Base-by-base conservation (phyloP, 139 green algal genomes). In the Chlorella ohadii region DNA sequence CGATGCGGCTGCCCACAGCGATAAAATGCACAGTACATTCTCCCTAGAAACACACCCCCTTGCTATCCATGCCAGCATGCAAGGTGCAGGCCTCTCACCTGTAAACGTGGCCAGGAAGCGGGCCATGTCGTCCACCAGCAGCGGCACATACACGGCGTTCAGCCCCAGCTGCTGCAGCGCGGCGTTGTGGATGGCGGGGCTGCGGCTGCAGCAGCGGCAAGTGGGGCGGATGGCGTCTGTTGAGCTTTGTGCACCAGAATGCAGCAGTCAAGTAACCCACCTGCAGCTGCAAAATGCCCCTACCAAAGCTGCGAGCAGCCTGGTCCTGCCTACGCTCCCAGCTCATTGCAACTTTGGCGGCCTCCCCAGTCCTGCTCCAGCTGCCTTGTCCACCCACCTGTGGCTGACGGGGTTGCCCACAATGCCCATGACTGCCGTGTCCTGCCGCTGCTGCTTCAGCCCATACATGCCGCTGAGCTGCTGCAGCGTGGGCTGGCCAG, bases 361-460 rank as follows among this genome's bases (percentile, higher is more conserved):
- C n/a, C n/a, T n/a, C n/a, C n/a, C n/a, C n/a, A n/a, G n/a, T n/a
- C n/a, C n/a, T n/a, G n/a, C n/a, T n/a, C 7, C 44, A 51, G 44
- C 44, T 51, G 44, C 44, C 44, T 51, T 9, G 44, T 9, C 44
- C 44, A 16, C 44, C 44, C 89, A 91, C 89, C 88, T 97, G 73
- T 99, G 96, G 23, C 81, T 80, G 9, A 99, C 93, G 0, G 96
- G 96, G 90, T 98, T 98, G 64, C 96, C 96, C 20, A 98, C 94
- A 56, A 98, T 94, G 68, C 94, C 94, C 78, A 92, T 94, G 61
- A 98, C 86, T 84, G 95, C 93, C 23, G 95, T 98, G 73, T 38
- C 34, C 0, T 75, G 41, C 27, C 56, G 84, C 88, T 97, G 94
- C 20, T 71, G 16, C n/a, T 81, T 74, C 34, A 93, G 61, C 36